These are phyloP conservation scores for Tilletiopsis washingtonensis DNA, from an alignment of 1,284 basidiomycete species.

Conservation along the genomic window DNA sequence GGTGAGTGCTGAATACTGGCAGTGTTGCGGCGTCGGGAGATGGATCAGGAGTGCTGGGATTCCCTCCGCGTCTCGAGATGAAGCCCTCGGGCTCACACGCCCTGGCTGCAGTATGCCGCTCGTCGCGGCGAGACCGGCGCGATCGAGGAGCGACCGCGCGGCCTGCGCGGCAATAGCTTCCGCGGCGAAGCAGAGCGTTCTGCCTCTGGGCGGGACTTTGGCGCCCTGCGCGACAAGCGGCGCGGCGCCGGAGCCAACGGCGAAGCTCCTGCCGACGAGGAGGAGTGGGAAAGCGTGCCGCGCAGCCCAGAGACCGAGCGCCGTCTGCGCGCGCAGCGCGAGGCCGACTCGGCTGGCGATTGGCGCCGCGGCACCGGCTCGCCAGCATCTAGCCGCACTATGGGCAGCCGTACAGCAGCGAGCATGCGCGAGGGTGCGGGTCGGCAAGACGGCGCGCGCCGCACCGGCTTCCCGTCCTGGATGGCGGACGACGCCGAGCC, in stretches of 20 bases:
- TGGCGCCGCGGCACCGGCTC: constrained; percentile 5
- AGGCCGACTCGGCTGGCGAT: constrained; percentile 8
- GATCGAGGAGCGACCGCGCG: no score
- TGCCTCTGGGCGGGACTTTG: neutral
- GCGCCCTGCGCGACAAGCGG: constrained; percentile 6
- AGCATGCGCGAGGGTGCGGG: neutral
- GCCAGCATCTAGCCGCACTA: constrained; percentile 1
- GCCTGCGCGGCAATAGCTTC: neutral
- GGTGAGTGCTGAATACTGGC: neutral
- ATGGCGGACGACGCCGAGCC: constrained; percentile 61
- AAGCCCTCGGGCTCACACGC: neutral
- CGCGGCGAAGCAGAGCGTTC: neutral
- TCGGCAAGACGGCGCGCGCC: neutral
- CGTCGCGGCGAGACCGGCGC: no score
- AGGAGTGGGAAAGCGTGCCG: constrained; percentile 24
- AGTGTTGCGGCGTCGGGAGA: neutral
- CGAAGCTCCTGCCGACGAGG: constrained; percentile 14
- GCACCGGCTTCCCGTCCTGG: constrained; percentile 18
- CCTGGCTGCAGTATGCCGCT: neutral
- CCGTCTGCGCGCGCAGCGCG: constrained; percentile 16
- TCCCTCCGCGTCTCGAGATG: neutral
- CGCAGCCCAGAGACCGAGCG: constrained; percentile 15
- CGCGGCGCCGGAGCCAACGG: constrained; percentile 6
- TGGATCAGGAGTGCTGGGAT: no score
- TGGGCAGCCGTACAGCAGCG: no score